Evolutionary conservation across 129 eudicot genomes (phyloP).

Genomic region (Arctium lappa): DNA sequence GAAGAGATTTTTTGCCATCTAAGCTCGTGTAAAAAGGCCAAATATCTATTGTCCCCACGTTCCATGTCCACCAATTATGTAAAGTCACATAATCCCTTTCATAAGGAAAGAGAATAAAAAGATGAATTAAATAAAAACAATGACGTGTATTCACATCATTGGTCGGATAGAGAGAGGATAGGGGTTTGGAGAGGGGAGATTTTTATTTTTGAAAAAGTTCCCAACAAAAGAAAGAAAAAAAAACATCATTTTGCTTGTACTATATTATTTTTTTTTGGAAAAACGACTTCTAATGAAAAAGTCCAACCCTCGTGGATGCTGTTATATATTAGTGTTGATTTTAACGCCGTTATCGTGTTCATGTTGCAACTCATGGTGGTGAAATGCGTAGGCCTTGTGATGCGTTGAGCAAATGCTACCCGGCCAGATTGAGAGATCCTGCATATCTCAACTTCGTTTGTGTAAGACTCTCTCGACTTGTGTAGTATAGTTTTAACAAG

Average conservation of each 20-base stretch:
- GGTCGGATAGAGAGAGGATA: not conserved
- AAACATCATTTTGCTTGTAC: not conserved
- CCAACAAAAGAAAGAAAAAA: no score
- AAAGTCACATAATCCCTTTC: not conserved
- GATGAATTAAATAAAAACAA: no score
- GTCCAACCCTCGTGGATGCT: no score
- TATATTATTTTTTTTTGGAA: no score
- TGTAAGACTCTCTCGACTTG: slow-evolving; percentile 29
- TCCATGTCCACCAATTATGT: not conserved
- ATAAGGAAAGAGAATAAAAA: not conserved
- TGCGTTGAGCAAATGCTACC: slow-evolving; percentile 23
- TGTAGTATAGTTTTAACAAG: not conserved
- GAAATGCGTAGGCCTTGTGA: slow-evolving; percentile 39
- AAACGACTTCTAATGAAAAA: no score
- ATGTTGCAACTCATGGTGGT: slow-evolving; percentile 13
- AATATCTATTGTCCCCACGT: not conserved
- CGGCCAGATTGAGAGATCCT: slow-evolving; percentile 29
- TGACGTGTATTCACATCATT: not conserved
- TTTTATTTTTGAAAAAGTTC: not conserved
- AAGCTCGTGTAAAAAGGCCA: not conserved
- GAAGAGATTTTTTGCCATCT: not conserved
- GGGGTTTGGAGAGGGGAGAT: not conserved
- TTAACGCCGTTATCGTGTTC: not conserved
- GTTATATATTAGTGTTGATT: not conserved
- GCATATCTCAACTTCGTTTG: slow-evolving; percentile 24